Evolutionary conservation across 495 filamentous ascomycete species (phyloP).

Genomic region (Aspergillus kassunensis): DNA sequence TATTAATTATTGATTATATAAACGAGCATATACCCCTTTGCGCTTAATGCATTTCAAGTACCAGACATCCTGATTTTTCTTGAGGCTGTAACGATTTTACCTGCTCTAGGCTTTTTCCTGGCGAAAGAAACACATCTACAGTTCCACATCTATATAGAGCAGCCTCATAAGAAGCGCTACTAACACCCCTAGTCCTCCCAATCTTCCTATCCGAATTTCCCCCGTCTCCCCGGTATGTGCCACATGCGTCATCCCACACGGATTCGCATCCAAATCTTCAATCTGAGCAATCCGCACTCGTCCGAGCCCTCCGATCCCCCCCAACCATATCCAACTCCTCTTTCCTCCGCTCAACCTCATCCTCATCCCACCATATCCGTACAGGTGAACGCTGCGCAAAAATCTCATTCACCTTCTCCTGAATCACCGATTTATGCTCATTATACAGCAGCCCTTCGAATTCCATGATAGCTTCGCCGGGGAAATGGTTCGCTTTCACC

Average conservation of each 20-base stretch:
- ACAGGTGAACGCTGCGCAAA: slow-evolving; percentile 48
- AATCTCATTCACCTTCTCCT: slow-evolving; percentile 52
- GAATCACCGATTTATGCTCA: slow-evolving; percentile 54
- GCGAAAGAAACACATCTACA: no score
- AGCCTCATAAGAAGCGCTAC: slow-evolving; percentile 53
- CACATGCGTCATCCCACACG: slow-evolving; percentile 65
- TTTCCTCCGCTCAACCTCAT: slow-evolving; percentile 35
- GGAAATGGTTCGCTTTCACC: slow-evolving; percentile 60
- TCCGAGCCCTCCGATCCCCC: slow-evolving; percentile 44
- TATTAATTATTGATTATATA: neutral
- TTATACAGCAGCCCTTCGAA: slow-evolving; percentile 58
- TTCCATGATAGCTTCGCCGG: slow-evolving; percentile 55
- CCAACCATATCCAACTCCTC: slow-evolving; percentile 14
- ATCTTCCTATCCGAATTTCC: slow-evolving; percentile 58
- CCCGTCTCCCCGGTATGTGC: slow-evolving; percentile 47
- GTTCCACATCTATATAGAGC: no score
- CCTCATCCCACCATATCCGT: slow-evolving; percentile 50
- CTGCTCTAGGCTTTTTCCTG: no score
- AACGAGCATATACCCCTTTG: slow-evolving; percentile 1
- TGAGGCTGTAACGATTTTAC: no score
- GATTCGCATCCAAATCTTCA: slow-evolving; percentile 55
- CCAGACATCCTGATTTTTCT: neutral
- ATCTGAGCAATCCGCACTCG: slow-evolving; percentile 53
- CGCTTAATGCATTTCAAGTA: neutral
- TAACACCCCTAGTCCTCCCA: slow-evolving; percentile 53